phyloP scores from a whole-genome alignment of 805 yeast species.

The Starmerella khaoyaiensis region DNA sequence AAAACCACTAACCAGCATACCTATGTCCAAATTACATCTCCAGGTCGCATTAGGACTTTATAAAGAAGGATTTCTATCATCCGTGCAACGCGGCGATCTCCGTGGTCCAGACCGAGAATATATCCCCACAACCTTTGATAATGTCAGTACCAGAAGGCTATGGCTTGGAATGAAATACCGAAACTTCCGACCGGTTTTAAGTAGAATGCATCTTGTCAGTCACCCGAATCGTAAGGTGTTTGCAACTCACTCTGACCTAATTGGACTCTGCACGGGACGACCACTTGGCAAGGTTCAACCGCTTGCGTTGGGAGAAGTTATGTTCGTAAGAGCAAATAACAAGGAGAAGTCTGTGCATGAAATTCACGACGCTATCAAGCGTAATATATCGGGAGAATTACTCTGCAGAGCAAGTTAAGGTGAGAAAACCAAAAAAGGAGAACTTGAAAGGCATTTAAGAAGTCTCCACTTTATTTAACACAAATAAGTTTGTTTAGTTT shows the following conservation, averaged over 20 bases:
- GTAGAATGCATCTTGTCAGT: conserved; percentile 57
- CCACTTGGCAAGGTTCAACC: conserved; percentile 66
- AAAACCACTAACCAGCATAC: conserved; percentile 62
- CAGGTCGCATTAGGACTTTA: conserved; percentile 74
- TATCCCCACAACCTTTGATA: conserved; percentile 67
- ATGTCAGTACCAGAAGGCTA: conserved; percentile 68
- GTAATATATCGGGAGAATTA: conserved; percentile 59
- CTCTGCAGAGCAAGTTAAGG: conserved; percentile 46
- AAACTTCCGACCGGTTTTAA: conserved; percentile 62
- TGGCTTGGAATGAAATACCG: conserved; percentile 91
- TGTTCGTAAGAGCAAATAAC: conserved; percentile 45
- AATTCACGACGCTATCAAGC: conserved; percentile 73
- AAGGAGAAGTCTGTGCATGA: conserved; percentile 48
- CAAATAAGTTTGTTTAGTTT: no score
- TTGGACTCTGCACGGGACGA: conserved; percentile 61
- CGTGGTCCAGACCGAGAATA: conserved; percentile 60
- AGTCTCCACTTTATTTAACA: no score
- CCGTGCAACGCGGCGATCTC: conserved; percentile 72
- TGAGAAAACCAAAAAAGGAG: no score
- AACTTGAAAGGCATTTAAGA: no score
- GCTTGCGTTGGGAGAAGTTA: conserved; percentile 76
- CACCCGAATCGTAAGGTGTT: conserved; percentile 72
- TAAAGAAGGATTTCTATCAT: conserved; percentile 77
- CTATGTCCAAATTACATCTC: conserved; percentile 69
- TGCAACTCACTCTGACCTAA: conserved; percentile 50